Evolutionary conservation across 176 grass and related monocot species (phyloP), one percentile per base, ranked within the genome.

Genomic region (Bonia amplexicaulis): DNA sequence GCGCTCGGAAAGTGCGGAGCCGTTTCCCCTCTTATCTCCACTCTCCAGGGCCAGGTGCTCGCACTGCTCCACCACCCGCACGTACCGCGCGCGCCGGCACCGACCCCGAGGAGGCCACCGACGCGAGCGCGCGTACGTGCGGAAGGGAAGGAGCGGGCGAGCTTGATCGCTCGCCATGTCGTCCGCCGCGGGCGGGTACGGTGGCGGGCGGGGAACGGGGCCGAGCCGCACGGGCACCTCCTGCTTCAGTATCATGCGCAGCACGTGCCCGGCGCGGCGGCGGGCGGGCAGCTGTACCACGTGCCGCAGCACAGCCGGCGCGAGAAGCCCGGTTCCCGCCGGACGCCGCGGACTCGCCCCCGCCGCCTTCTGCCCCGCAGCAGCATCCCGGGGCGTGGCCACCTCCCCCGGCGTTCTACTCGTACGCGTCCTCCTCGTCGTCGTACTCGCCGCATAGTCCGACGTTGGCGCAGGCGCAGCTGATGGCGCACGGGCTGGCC

Each of bases 291-390:
- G 87, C 80, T 92, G 16, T 99, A 91, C 87, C 93, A 99, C 87
- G 91, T 99, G 52, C 92, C 97, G 47, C 91, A 96, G 71, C 97
- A 94, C 90, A 96, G 97, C 84, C 90, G 97, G 1, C 88, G n/a
- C n/a, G 97, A 96, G 97, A 96, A 99, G 89, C 97, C 13, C 93
- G 97, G 5, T 99, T 91, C 82, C 91, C 85, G 8, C 79, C 80
- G 6, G 97, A 99, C 33, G 88, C 73, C 15, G 74, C 39, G 31
- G 69, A 85, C 41, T 77, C 89, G 54, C 33, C 81, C 0, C 73
- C 84, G 26, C 67, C 61, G 3, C 46, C 35, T 9, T 37, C 58
- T 15, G n/a, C 44, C 42, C 12, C 35, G 5, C 72, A 27, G 19
- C 81, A 80, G 0, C 82, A 89, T 1, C 69, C 33, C 7, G 85